These are phyloP conservation scores for Coleophoma eucalyptorum DNA, from an alignment of 2,329 filamentous ascomycete genomes.

Conservation along the genomic window DNA sequence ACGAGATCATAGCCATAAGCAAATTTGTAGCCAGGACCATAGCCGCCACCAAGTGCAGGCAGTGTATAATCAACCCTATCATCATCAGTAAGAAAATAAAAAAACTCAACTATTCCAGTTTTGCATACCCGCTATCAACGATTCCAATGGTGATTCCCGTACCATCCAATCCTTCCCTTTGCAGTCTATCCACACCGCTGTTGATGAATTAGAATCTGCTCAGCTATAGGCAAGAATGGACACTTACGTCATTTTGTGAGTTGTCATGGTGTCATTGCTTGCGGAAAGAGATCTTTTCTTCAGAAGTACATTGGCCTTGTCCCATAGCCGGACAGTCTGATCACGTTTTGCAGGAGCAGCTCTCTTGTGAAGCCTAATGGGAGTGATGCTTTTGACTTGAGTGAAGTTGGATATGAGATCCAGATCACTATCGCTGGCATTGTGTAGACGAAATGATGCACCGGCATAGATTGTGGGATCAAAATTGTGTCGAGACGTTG, in stretches of 20 bases:
- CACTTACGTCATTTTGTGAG: neutral
- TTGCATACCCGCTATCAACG: neutral
- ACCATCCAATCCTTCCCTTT: slow-evolving; percentile 36
- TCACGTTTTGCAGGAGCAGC: no score
- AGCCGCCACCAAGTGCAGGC: slow-evolving; percentile 5
- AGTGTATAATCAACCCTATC: slow-evolving; percentile 3
- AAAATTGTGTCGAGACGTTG: neutral
- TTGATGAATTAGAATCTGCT: neutral
- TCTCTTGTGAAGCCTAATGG: no score
- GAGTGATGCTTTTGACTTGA: no score
- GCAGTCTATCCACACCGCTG: slow-evolving; percentile 29
- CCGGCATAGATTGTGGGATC: neutral
- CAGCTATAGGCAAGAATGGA: neutral
- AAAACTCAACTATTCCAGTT: neutral
- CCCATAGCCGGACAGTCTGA: no score
- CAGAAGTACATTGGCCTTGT: no score
- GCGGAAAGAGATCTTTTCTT: no score
- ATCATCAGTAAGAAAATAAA: slow-evolving; percentile 19
- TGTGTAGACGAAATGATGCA: neutral
- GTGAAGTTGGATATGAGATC: no score
- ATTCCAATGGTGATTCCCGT: slow-evolving; percentile 36
- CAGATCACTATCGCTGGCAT: neutral
- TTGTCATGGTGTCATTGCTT: neutral
- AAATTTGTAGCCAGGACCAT: slow-evolving; percentile 3
- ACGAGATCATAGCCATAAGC: slow-evolving; percentile 25